Percentiles rank a stretch among this genome's conserved stretches.
Evolutionary conservation across 768 basidiomycete genomes (phyloP).

Genomic region (Amylocystis lapponica): DNA sequence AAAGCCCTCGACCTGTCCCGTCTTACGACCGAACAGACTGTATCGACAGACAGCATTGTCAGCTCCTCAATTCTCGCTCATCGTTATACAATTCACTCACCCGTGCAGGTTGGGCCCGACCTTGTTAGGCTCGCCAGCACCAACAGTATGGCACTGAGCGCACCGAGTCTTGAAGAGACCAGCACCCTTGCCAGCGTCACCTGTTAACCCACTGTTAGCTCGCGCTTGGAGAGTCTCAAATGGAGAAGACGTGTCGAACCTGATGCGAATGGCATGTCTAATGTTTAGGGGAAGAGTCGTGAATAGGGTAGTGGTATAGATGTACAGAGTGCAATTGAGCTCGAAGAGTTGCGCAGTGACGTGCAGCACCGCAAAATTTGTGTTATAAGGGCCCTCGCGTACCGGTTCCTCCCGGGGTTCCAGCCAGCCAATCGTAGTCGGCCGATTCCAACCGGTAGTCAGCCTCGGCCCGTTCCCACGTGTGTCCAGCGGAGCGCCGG

Average conservation of each 20-base stretch:
- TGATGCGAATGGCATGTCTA: constrained; percentile 38
- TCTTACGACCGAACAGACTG: constrained; percentile 80
- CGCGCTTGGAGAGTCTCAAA: neutral
- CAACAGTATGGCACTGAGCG: constrained; percentile 90
- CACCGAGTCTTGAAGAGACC: constrained; percentile 95
- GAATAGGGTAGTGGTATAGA: constrained; percentile 14
- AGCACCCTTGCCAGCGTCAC: constrained; percentile 89
- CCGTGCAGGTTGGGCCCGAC: constrained; percentile 96
- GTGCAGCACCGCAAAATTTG: constrained; percentile 14
- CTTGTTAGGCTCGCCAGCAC: constrained; percentile 70
- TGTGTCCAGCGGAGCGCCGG: too few species aligned
- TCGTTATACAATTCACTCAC: constrained; percentile 35
- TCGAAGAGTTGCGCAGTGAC: constrained; percentile 10
- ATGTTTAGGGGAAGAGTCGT: constrained; percentile 21
- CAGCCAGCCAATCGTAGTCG: constrained; percentile 17
- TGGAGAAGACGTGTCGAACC: constrained; percentile 29
- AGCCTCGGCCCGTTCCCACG: too few species aligned
- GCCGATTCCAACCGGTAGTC: constrained; percentile 17
- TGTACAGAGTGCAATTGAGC: constrained; percentile 11
- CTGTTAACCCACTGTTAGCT: constrained; percentile 30
- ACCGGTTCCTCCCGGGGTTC: constrained; percentile 21
- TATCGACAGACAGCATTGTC: constrained; percentile 6
- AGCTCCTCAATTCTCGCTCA: neutral
- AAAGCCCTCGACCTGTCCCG: constrained; percentile 81
- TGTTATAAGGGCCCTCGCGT: constrained; percentile 14